Evolutionary conservation across 2,329 filamentous ascomycete species (phyloP), one percentile per base, ranked within the genome.

Genomic region (Pseudodiploospora longispora): DNA sequence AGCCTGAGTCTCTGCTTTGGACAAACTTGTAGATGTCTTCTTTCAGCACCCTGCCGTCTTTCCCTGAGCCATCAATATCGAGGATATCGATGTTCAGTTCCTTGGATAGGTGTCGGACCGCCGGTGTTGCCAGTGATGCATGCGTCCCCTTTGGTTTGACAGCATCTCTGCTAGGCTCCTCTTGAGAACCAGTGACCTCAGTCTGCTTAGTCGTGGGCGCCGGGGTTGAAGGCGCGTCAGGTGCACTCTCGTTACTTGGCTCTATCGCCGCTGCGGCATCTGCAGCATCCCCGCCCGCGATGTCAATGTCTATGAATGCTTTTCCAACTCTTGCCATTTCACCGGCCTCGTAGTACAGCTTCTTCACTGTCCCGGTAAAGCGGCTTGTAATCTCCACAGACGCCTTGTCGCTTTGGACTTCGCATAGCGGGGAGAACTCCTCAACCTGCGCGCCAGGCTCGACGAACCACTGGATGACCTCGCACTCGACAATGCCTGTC

Each of bases 401-500:
- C 40, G 93, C 93, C 67, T 98, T 98, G 70, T 98, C 93, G 58
- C 90, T 96, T 64, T 97, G 93, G 37, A 98, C 94, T 69, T 98
- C 93, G 68, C 93, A 98, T 38, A 98, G 76, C 48, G 91, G 93
- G 55, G 94, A 93, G 76, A 95, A 98, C 70, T 98, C 91, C 70
- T 98, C 90, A 56, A 98, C 90, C 46, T 86, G 83, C 32, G 93
- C 93, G 47, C 90, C 91, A 40, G 94, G 89, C 67, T 96, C 85
- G 53, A 98, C 91, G 63, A 97, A 98, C 93, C 93, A 98, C 71
- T 98, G 93, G 58, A 97, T 97, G 59, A 98, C 87, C 67, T 98
- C 93, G 60, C 93, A 95, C 69, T 98, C 93, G 61, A 93, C 90
- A 59, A 97, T 98, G 44, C 93, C 93, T 93, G 55, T 36, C n/a